Conservation (phyloP, 805 yeast genomes). For the Wickerhamomyces rabaulensis region DNA sequence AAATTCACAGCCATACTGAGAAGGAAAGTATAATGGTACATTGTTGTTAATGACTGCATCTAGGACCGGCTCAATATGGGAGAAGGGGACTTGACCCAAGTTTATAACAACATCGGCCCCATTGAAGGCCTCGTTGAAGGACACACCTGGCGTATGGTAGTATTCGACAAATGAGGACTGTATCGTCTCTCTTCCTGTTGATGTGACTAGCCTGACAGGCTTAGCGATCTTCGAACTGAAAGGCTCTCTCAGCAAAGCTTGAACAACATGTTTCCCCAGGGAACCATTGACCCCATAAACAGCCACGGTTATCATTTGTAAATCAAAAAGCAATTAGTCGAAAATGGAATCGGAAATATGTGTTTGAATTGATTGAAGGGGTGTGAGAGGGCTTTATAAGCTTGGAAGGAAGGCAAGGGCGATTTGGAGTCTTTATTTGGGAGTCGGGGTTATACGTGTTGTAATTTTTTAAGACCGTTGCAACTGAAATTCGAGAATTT, state of each 20-base stretch:
- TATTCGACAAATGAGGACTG: constrained; percentile 13
- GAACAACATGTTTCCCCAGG: constrained; percentile 42
- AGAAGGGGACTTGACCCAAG: constrained; percentile 27
- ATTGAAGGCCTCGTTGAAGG: constrained; percentile 32
- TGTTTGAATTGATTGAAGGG: neutral
- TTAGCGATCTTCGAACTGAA: constrained; percentile 36
- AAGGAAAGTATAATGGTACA: constrained; percentile 49
- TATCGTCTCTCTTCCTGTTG: constrained; percentile 10
- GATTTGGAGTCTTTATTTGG: neutral
- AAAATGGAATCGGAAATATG: too few species aligned
- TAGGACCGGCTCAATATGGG: constrained; percentile 28
- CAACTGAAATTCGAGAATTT: too few species aligned
- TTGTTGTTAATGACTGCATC: constrained; percentile 37
- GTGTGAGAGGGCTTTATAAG: neutral
- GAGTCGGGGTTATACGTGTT: neutral
- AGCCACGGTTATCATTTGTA: constrained; percentile 30
- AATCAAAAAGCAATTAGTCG: neutral
- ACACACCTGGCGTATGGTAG: constrained; percentile 5
- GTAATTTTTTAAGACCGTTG: too few species aligned
- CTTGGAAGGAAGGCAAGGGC: neutral
- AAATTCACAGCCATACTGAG: constrained; percentile 52
- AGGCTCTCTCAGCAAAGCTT: constrained; percentile 36
- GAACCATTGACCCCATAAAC: constrained; percentile 48
- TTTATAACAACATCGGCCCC: constrained; percentile 49
- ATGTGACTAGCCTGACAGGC: constrained; percentile 48